Evolutionary conservation across 495 filamentous ascomycete genomes (phyloP).

Genomic region (Thermochaetoides thermophila): DNA sequence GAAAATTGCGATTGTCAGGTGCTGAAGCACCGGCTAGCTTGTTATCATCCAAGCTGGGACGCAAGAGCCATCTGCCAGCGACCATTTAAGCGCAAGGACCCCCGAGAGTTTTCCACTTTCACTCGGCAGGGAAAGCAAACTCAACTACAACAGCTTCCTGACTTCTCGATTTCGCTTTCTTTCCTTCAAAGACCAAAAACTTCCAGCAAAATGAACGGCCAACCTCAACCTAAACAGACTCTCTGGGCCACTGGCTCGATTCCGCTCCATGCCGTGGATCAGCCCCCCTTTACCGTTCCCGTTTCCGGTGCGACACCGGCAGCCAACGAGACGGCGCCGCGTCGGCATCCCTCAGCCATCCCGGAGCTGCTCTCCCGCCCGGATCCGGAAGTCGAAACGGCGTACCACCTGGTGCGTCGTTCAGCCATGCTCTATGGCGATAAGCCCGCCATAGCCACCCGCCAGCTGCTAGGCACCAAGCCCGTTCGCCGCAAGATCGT

Average conservation of each 20-base stretch:
- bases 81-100: no score
- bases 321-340: constrained; percentile 49
- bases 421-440: constrained; percentile 38
- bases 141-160: no score
- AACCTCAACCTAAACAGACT: no score
- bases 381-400: constrained; percentile 36
- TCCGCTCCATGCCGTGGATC: constrained; percentile 30
- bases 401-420: constrained; percentile 43
- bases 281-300: constrained; percentile 41
- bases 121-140: no score
- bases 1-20: no score
- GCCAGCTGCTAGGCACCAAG: constrained; percentile 48
- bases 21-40: no score
- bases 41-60: no score
- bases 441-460: constrained; percentile 41
- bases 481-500: constrained; percentile 54
- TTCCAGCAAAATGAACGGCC: no score
- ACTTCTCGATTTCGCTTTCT: no score
- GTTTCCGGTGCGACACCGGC: constrained; percentile 32
- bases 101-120: no score
- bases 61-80: no score
- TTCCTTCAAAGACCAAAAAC: no score
- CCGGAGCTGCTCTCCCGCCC: constrained; percentile 37
- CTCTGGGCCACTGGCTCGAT: constrained; percentile 7
- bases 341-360: constrained; percentile 38